A percentile compares a stretch with the other conserved stretches of the same genome.
phyloP scores from a whole-genome alignment of 2,329 filamentous ascomycete genomes.

The Talaromyces verruculosus region DNA sequence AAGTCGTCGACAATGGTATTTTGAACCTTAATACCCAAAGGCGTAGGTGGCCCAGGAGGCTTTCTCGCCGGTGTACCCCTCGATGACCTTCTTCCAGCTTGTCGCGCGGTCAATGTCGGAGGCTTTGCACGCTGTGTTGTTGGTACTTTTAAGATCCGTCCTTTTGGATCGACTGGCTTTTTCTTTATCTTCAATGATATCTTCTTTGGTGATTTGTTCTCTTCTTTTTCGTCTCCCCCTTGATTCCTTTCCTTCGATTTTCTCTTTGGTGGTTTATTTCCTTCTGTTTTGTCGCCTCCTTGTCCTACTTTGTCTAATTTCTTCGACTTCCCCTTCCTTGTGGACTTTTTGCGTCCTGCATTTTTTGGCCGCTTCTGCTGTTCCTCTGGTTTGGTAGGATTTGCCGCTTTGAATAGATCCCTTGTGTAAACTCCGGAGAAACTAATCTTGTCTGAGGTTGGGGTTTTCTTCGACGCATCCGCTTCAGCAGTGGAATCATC shows the following conservation, averaged over 20 bases:
- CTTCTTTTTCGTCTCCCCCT: neutral
- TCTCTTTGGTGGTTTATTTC: neutral
- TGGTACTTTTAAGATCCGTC: neutral
- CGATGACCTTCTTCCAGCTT: neutral
- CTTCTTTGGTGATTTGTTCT: neutral
- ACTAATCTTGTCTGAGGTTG: neutral
- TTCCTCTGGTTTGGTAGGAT: neutral
- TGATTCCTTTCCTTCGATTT: neutral
- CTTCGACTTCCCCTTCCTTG: neutral
- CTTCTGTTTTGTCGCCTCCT: neutral
- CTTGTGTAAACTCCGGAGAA: neutral
- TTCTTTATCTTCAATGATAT: neutral
- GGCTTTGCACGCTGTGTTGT: neutral
- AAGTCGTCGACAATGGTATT: neutral
- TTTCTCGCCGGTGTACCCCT: neutral
- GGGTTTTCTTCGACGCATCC: neutral
- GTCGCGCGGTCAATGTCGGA: slow-evolving; percentile 1
- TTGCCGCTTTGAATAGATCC: slow-evolving; percentile 3
- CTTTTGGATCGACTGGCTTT: neutral
- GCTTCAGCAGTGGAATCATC: neutral
- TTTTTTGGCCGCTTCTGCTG: neutral
- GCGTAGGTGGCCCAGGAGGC: neutral
- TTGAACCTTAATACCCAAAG: neutral
- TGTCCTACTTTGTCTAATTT: neutral
- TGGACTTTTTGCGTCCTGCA: neutral